A percentile compares a stretch with the other conserved stretches of the same genome.
Conservation (phyloP, 176 grass and related monocot species). For the Carex myosuroides region DNA sequence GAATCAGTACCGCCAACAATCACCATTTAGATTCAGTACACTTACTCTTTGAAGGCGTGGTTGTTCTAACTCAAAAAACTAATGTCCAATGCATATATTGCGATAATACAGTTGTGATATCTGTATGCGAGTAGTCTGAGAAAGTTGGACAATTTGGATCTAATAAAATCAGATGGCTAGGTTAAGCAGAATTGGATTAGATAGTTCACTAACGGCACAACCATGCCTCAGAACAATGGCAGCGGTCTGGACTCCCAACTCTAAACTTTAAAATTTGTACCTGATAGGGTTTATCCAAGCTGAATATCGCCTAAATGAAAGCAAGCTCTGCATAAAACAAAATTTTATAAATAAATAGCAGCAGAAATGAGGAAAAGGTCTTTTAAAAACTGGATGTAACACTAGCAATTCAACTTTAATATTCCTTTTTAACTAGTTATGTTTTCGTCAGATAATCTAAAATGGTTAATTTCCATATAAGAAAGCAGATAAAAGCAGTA, state of each 20-base stretch:
- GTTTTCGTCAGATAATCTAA: neutral
- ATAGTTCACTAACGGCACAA: neutral
- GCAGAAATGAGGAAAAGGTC: slow-evolving; percentile 8
- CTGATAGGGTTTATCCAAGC: slow-evolving; percentile 97
- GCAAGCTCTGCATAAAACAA: slow-evolving; percentile 56
- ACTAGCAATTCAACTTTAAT: slow-evolving; percentile 5
- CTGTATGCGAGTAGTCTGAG: neutral
- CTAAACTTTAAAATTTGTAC: slow-evolving; percentile 37
- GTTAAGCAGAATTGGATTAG: neutral
- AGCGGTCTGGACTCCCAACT: neutral
- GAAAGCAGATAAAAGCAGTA: neutral
- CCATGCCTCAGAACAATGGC: neutral
- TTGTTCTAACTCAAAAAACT: neutral
- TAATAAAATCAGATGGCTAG: neutral
- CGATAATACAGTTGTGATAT: neutral
- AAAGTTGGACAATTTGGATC: neutral
- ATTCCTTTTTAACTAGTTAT: neutral
- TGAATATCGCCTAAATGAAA: slow-evolving; percentile 85
- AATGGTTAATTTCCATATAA: neutral
- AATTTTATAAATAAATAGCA: slow-evolving; percentile 20
- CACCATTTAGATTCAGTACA: neutral
- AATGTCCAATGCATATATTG: neutral
- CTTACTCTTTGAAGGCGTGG: neutral
- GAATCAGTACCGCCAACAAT: neutral
- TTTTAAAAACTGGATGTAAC: neutral